Evolutionary conservation across 768 basidiomycete genomes (phyloP).

Genomic region (Phlegmacium glaucopus): DNA sequence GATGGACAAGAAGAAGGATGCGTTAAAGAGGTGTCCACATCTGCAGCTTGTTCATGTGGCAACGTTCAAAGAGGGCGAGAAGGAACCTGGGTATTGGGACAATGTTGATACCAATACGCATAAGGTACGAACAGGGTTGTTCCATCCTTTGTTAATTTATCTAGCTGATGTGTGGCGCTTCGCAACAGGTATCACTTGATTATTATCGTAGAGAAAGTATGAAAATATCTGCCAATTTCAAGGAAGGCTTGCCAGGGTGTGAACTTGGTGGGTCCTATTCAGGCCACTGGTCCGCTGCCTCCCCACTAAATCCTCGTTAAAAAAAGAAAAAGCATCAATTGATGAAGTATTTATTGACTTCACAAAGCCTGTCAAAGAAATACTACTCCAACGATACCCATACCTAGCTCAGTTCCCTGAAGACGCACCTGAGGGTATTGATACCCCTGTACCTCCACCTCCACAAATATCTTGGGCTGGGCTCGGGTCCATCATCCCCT

Average conservation of each 20-base stretch:
- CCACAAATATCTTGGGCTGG: slow-evolving; percentile 60
- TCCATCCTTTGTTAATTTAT: not conserved
- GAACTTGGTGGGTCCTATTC: slow-evolving; percentile 62
- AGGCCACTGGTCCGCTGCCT: not conserved
- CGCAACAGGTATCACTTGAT: slow-evolving; percentile 81
- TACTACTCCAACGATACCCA: slow-evolving; percentile 72
- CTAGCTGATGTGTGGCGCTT: not conserved
- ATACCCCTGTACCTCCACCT: slow-evolving; percentile 75
- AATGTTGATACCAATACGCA: slow-evolving; percentile 86
- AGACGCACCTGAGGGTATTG: slow-evolving; percentile 65
- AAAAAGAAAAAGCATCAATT: slow-evolving; percentile 90
- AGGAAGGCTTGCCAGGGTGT: slow-evolving; percentile 69
- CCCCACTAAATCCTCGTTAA: slow-evolving; percentile 2
- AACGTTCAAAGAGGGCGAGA: slow-evolving; percentile 86
- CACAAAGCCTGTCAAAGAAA: slow-evolving; percentile 73
- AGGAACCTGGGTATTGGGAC: slow-evolving; percentile 90
- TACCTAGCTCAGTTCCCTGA: slow-evolving; percentile 68
- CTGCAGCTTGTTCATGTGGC: slow-evolving; percentile 89
- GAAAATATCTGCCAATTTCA: slow-evolving; percentile 84
- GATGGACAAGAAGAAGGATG: slow-evolving; percentile 80
- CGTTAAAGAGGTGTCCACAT: slow-evolving; percentile 82
- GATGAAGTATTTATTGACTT: slow-evolving; percentile 97
- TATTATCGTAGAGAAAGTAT: slow-evolving; percentile 87
- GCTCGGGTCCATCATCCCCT: slow-evolving; percentile 61
- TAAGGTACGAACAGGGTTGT: slow-evolving; percentile 53